Base-by-base conservation (phyloP, 331 rosid species). In the Quercus phellos region DNA sequence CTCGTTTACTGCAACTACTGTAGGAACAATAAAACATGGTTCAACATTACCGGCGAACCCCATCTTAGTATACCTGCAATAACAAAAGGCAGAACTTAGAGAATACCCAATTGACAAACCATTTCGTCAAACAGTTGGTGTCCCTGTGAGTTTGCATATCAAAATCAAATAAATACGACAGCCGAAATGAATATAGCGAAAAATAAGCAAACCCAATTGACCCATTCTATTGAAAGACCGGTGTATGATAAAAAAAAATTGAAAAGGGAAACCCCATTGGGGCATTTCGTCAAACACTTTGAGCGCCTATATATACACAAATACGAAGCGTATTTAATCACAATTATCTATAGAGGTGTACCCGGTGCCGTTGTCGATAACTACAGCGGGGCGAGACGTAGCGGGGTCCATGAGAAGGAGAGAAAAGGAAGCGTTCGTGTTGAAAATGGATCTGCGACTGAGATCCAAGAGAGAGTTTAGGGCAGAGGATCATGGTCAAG, bases 21-120 rank as follows among this genome's bases (percentile, higher is more conserved):
- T 90, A 6, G 99, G 99, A 58, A 81, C 88, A 70, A 90, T 90
- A 82, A 90, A 95, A 64, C 98, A 95, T 12, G 99, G 99, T 78
- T 95, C 99, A 43, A 95, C 98, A n/a, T 95, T 95, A 10, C 99
- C 98, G 27, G 98, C 97, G 68, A 89, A 95, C 50, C 99, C 99
- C 99, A 95, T 95, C 88, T 95, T 95, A 70, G 98, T 95, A 77
- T 93, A 95, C 79, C 99, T 95, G 86, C 73, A 72, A 61, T 42
- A 21, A 69, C 5, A 85, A 61, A 70, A 17, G 59, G 73, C 69
- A 18, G 11, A 67, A 74, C 78, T 75, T 55, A 50, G 6, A 42
- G 16, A 3, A 73, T 81, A 68, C 76, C 71, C 82, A 76, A 68
- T 43, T 46, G 29, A 8, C 54, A 51, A 78, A 73, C 18, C 56